These are phyloP conservation scores for Triticum urartu DNA, from an alignment of 176 grass and related monocot genomes.

Conservation along the genomic window DNA sequence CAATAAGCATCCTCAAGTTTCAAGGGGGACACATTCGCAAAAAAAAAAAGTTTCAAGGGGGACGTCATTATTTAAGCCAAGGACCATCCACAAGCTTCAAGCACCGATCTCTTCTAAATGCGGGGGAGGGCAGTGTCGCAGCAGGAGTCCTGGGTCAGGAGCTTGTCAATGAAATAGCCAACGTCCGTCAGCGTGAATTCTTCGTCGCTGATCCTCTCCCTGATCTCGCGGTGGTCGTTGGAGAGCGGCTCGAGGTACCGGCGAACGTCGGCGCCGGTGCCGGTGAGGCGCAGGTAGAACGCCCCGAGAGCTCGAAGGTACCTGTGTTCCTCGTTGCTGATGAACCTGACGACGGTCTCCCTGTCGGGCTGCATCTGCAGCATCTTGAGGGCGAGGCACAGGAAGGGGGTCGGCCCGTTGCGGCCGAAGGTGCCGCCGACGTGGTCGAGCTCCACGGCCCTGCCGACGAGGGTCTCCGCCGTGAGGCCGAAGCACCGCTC, in stretches of 20 bases:
- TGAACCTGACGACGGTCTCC: slow-evolving; percentile 93
- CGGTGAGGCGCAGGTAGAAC: slow-evolving; percentile 81
- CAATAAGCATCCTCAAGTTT: too few species aligned
- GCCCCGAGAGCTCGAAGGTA: slow-evolving; percentile 81
- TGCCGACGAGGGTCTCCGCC: slow-evolving; percentile 87
- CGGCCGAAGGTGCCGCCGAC: slow-evolving; percentile 70
- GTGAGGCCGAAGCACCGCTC: slow-evolving; percentile 95
- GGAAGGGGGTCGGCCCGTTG: slow-evolving; percentile 66
- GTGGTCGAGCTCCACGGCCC: slow-evolving; percentile 96
- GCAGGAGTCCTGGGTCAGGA: slow-evolving; percentile 78
- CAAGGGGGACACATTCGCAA: too few species aligned
- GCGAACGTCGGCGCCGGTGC: slow-evolving; percentile 67
- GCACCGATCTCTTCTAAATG: slow-evolving; percentile 67
- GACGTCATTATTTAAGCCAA: too few species aligned
- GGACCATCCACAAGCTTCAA: too few species aligned
- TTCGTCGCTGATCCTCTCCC: slow-evolving; percentile 68
- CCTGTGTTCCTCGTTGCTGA: slow-evolving; percentile 95
- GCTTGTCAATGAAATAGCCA: slow-evolving; percentile 81
- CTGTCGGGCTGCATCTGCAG: slow-evolving; percentile 98
- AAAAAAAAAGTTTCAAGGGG: too few species aligned
- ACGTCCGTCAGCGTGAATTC: slow-evolving; percentile 65
- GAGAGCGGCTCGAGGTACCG: slow-evolving; percentile 90
- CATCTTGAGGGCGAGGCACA: slow-evolving; percentile 95
- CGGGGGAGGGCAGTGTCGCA: slow-evolving; percentile 79
- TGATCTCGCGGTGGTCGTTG: slow-evolving; percentile 86